These are phyloP conservation scores for Hysterangium stoloniferum DNA, from an alignment of 768 basidiomycete genomes.

Conservation along the genomic window DNA sequence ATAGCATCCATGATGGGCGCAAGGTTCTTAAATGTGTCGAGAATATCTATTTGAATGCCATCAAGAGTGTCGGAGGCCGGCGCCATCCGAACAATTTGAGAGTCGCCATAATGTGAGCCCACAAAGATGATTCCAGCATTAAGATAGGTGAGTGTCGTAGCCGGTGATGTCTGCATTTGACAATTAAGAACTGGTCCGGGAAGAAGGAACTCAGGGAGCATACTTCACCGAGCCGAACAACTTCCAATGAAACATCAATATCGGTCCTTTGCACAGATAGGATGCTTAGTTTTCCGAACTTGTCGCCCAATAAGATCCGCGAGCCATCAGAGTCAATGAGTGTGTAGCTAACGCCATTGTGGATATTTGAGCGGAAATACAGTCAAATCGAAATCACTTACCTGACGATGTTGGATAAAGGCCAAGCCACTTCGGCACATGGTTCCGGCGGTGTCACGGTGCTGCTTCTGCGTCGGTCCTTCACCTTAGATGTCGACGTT, in stretches of 20 bases:
- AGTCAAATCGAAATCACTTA: slow-evolving; percentile 36
- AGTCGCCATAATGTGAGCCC: slow-evolving; percentile 77
- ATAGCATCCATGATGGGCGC: slow-evolving; percentile 78
- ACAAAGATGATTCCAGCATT: slow-evolving; percentile 63
- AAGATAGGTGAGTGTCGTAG: slow-evolving; percentile 66
- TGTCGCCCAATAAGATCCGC: slow-evolving; percentile 59
- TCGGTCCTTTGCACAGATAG: slow-evolving; percentile 41
- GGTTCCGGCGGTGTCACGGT: slow-evolving; percentile 33
- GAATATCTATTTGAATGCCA: slow-evolving; percentile 45
- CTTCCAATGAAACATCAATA: slow-evolving; percentile 33
- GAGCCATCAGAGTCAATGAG: slow-evolving; percentile 37
- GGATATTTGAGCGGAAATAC: too few relatives aligned
- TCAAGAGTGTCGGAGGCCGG: slow-evolving; percentile 33
- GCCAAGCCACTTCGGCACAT: slow-evolving; percentile 57
- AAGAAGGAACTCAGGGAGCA: slow-evolving; percentile 12
- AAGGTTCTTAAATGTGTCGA: slow-evolving; percentile 66
- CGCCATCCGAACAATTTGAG: slow-evolving; percentile 62
- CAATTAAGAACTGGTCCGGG: slow-evolving; percentile 1
- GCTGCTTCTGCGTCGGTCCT: slow-evolving; percentile 22
- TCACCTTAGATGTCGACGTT: too few relatives aligned
- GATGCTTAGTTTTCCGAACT: slow-evolving; percentile 61
- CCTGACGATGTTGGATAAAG: slow-evolving; percentile 68
- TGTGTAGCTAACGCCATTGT: slow-evolving; percentile 12
- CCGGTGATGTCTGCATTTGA: slow-evolving; percentile 51
- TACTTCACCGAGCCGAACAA: slow-evolving; percentile 70